Evolutionary conservation across 1,139 yeast genomes (phyloP), one percentile per base, ranked within the genome.

Genomic region (Geotrichum aggregatum): DNA sequence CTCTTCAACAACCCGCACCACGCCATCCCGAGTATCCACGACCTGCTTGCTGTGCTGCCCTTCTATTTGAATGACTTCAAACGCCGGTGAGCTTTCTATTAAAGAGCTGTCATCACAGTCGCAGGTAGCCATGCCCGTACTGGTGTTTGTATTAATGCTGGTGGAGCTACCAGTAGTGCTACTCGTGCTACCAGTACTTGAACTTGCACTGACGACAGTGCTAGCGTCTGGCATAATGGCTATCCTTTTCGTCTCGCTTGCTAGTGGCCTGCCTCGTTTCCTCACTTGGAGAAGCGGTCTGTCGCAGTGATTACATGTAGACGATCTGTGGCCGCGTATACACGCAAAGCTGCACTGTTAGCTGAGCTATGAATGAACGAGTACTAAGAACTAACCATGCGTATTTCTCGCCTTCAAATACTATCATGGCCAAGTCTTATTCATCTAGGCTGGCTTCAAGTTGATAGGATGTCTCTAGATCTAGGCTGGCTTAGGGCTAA

Each of bases 261-360:
- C 54, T 33, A 56, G 59, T 2, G 96, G 97, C 48, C 98, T 72
- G 0, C 98, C 98, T 55, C 95, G 78, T 34, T 87, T 79, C 41
- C 96, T 75, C n/a, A 91, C 96, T 61, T 87, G 88, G 19, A 88
- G 81, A 38, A 91, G 72, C 34, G 94, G 89, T 47, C 96, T 75
- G 49, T 78, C 75, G 45, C 85, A 80, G 67, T 92, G 98, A 54
- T 80, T 80, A 67, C 98, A 92, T 52, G 84, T 80, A 2, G 94
- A 83, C 3, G 96, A 86, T 43, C 98, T 71, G 66, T 92, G 98
- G 19, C 98, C 98, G 43, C 97, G 75, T 39, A 92, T 88, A 66
- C 98, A 92, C 47, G 61, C 66, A 34, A 69, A 49, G 53, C 73
- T 59, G 21, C 16, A 49, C 21, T 14, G 38, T 18, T 11, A 38